Percentiles rank a stretch among this genome's conserved stretches.
These are phyloP conservation scores for Xylaria curta DNA, from an alignment of 495 filamentous ascomycete genomes.

Conservation along the genomic window DNA sequence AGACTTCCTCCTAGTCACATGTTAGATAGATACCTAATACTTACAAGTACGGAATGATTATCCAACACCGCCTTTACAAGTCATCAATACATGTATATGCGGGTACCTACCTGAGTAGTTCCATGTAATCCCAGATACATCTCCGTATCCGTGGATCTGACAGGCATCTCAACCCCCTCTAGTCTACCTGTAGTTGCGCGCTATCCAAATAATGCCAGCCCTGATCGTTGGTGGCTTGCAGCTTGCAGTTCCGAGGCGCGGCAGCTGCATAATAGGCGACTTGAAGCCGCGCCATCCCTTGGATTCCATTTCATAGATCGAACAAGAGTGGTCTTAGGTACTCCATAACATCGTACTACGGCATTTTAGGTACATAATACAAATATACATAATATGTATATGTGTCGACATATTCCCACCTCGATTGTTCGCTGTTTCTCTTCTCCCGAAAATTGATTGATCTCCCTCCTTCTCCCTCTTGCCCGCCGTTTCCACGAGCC, in stretches of 20 bases:
- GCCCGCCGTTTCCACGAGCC: conserved; percentile 23
- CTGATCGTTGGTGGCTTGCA: conserved; percentile 29
- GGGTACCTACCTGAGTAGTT: not conserved
- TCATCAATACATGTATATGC: not conserved
- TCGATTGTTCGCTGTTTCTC: conserved; percentile 29
- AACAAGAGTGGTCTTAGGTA: conserved; percentile 6
- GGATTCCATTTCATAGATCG: not conserved
- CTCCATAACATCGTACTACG: conserved; percentile 28
- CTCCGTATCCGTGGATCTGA: conserved; percentile 18
- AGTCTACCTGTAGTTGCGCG: not conserved
- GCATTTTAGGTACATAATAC: conserved; percentile 29
- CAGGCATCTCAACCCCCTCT: conserved; percentile 7
- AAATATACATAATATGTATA: conserved; percentile 2
- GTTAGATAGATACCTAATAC: not conserved
- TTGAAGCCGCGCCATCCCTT: not conserved
- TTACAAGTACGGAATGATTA: not conserved
- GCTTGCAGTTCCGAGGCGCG: conserved; percentile 26
- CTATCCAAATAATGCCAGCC: conserved; percentile 10
- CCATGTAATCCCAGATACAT: conserved; percentile 12
- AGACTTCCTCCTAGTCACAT: not conserved
- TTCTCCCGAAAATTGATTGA: conserved; percentile 35
- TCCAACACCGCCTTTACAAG: conserved; percentile 11
- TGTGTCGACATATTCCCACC: conserved; percentile 19
- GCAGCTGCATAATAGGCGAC: conserved; percentile 20
- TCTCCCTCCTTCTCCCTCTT: conserved; percentile 16